Evolutionary conservation across 1,139 yeast species (phyloP).

Genomic region (Pichia cactophila): DNA sequence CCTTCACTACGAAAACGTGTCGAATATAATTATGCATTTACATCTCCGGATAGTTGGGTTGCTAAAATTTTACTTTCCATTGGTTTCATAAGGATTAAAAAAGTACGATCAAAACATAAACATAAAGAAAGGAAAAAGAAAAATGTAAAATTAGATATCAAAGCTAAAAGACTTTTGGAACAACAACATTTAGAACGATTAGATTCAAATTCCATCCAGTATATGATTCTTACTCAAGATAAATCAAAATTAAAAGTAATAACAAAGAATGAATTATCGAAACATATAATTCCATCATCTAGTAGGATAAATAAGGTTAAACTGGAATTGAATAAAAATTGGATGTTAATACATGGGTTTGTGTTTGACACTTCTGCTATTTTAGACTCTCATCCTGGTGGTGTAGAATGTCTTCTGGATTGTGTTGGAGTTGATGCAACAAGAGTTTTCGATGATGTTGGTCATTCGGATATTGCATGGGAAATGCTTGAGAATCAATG

Average conservation of each 20-base stretch:
- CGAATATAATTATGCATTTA: conserved; percentile 1
- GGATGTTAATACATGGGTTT: conserved; percentile 61
- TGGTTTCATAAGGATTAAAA: background rate
- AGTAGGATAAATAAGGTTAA: conserved; percentile 15
- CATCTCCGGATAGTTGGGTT: background rate
- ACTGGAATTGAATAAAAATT: conserved; percentile 37
- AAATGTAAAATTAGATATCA: background rate
- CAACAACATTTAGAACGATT: conserved; percentile 3
- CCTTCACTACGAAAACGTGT: background rate
- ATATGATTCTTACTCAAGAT: conserved; percentile 5
- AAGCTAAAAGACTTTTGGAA: background rate
- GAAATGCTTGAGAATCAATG: conserved; percentile 26
- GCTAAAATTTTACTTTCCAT: background rate
- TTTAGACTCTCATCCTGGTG: conserved; percentile 57
- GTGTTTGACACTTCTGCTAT: conserved; percentile 53
- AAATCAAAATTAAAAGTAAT: conserved; percentile 4
- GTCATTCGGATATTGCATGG: conserved; percentile 29
- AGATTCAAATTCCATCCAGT: conserved; percentile 7
- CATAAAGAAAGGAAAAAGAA: background rate
- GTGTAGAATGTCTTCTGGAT: conserved; percentile 57
- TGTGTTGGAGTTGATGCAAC: conserved; percentile 75
- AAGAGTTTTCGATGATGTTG: conserved; percentile 28
- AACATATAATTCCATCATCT: conserved; percentile 11
- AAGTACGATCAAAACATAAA: conserved; percentile 1
- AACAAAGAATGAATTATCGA: conserved; percentile 7